These are phyloP conservation scores for Patellifolia procumbens DNA, from an alignment of 179 eudicot species.

Conservation along the genomic window DNA sequence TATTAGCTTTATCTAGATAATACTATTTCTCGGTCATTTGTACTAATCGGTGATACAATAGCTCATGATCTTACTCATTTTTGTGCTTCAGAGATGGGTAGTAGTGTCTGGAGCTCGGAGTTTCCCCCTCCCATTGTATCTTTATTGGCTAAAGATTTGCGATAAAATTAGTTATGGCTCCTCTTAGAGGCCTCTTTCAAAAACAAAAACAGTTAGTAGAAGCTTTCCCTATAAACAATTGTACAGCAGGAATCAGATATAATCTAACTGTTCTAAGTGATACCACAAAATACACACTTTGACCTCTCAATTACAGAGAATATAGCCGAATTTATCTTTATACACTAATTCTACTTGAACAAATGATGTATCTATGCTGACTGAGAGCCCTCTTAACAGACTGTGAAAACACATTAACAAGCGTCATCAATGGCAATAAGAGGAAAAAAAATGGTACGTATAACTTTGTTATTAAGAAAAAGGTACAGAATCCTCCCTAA, in stretches of 20 bases:
- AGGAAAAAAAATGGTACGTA: slow-evolving; percentile 16
- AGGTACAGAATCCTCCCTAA: background rate
- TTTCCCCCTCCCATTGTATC: no score
- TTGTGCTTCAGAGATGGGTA: no score
- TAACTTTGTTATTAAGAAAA: slow-evolving; percentile 17
- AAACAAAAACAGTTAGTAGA: no score
- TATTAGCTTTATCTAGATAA: no score
- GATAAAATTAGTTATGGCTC: no score
- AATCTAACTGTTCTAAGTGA: background rate
- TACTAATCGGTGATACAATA: no score
- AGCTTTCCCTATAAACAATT: background rate
- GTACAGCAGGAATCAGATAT: background rate
- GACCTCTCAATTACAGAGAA: slow-evolving; percentile 7
- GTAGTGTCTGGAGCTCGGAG: no score
- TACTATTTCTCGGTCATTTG: no score
- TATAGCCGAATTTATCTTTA: slow-evolving; percentile 11
- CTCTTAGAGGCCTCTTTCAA: no score
- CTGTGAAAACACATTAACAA: slow-evolving; percentile 13
- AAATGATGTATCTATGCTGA: slow-evolving; percentile 12
- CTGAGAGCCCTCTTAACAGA: slow-evolving; percentile 4
- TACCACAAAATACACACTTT: slow-evolving; percentile 13
- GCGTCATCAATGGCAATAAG: slow-evolving; percentile 17
- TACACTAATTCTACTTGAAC: slow-evolving; percentile 22
- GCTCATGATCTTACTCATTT: no score
- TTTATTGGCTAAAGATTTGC: no score